These are phyloP conservation scores for Mortierella sp. DNA, from an alignment of 371 early-diverging fungal species.

Conservation along the genomic window DNA sequence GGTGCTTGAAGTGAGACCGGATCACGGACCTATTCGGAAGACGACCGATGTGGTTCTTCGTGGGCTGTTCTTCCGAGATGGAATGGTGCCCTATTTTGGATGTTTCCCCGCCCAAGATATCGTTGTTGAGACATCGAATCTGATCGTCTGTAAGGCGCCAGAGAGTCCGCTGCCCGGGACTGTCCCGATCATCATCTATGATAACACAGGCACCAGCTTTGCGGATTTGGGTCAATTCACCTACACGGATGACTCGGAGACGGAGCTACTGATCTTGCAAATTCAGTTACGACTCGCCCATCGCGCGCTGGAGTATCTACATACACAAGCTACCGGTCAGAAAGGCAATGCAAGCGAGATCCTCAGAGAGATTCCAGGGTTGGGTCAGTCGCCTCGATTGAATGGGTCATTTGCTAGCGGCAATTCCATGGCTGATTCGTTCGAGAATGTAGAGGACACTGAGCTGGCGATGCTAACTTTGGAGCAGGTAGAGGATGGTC, in stretches of 20 bases:
- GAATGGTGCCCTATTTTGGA: constrained; percentile 54
- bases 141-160: constrained; percentile 44
- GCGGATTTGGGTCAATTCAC: constrained; percentile 42
- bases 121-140: constrained; percentile 28
- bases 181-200: constrained; percentile 36
- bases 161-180: constrained; percentile 44
- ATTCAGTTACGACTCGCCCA: constrained; percentile 50
- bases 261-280: constrained; percentile 46
- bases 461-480: constrained; percentile 6
- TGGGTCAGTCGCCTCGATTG: neutral
- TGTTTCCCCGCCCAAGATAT: constrained; percentile 45
- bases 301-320: constrained; percentile 45
- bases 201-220: constrained; percentile 20
- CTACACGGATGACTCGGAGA: constrained; percentile 49
- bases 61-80: constrained; percentile 39
- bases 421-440: constrained; percentile 1
- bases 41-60: constrained; percentile 38
- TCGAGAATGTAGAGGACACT: neutral
- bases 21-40: constrained; percentile 47
- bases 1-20: constrained; percentile 33
- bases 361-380: constrained; percentile 30
- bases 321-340: constrained; percentile 39
- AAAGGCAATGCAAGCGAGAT: constrained; percentile 33
- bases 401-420: neutral
- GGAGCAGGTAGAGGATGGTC: constrained; percentile 30